Evolutionary conservation across 2,329 filamentous ascomycete species (phyloP), one percentile per base, ranked within the genome.

Genomic region (Atkinsonella hypoxylon): DNA sequence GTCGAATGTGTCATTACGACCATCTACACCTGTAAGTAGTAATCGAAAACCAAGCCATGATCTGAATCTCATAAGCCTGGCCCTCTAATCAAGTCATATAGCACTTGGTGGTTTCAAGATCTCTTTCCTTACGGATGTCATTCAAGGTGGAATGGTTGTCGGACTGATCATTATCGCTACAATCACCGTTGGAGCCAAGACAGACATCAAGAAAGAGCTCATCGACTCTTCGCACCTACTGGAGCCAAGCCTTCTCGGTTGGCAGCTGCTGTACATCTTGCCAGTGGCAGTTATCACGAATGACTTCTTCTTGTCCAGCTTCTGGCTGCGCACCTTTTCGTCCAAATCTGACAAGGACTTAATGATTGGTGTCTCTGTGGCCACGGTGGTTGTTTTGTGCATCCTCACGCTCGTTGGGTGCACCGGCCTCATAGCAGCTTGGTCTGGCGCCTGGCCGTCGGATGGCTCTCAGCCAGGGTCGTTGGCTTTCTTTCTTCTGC

Each of bases 201-300:
- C 83, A 5, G 70, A 87, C 31, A 85, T 93, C 56, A 78, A 90
- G 61, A 78, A 73, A 31, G 76, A 75, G 38, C 73, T 88, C 12
- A 81, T 93, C 58, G 78, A 79, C 1, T 69, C 78, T 5, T 89
- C 86, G 0, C 81, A 81, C 9, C 76, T 88, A 26, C 77, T 84
- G n/a, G 72, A 88, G 43, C 59, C 82, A 5, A 85, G 70, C 51
- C 74, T 89, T 2, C 74, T 93, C 1, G 88, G 88, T 50, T 93
- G 88, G 86, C 87, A 93, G 66, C 77, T 93, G 13, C 71, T 93
- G 36, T 93, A 91, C 69, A 91, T 93, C 57, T 75, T 93, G 1
- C 86, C 88, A 0, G 77, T 93, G 6, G 87, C 87, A 43, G 78
- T 93, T 56, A 63, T 90, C 51, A 90, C 87, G 53, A 93, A 91